phyloP scores from a whole-genome alignment of 1,284 basidiomycete genomes.

The Apiotrichum porosum region DNA sequence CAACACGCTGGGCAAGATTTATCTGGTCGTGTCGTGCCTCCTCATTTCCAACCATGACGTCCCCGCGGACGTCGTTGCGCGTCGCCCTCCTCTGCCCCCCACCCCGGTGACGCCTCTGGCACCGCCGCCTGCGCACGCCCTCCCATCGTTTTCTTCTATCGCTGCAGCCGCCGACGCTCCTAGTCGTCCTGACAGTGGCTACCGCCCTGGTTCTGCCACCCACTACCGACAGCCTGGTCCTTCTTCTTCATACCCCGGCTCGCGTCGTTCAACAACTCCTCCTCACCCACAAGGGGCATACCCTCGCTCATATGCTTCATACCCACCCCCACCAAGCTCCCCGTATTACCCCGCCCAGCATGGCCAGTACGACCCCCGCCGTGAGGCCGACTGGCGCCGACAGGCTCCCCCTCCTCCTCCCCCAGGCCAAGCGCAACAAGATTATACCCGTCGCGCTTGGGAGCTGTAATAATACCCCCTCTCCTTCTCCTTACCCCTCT shows the following conservation, averaged over 20 bases:
- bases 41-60: slow-evolving; percentile 23
- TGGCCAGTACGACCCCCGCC: neutral
- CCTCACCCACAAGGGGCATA: neutral
- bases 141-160: slow-evolving; percentile 17
- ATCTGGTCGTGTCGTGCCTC: slow-evolving; percentile 40
- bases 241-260: too few species aligned
- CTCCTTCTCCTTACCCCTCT: too few species aligned
- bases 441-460: slow-evolving; percentile 5
- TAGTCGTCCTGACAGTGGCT: neutral
- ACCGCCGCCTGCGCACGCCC: slow-evolving; percentile 5
- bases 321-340: neutral
- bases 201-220: neutral
- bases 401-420: neutral
- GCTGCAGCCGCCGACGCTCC: slow-evolving; percentile 9
- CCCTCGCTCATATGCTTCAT: neutral
- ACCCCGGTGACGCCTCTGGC: slow-evolving; percentile 2
- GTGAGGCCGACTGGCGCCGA: slow-evolving; percentile 1
- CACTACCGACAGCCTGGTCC: too few species aligned
- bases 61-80: slow-evolving; percentile 6
- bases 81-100: neutral
- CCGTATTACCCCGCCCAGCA: neutral
- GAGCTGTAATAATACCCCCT: slow-evolving; percentile 6
- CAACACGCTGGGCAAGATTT: slow-evolving; percentile 29
- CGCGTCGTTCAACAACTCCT: too few species aligned
- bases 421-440: neutral